A percentile compares a stretch with the other conserved stretches of the same genome.
Conservation (phyloP, 108 stramenopile species). For the Phaeodactylum tricornutum region DNA sequence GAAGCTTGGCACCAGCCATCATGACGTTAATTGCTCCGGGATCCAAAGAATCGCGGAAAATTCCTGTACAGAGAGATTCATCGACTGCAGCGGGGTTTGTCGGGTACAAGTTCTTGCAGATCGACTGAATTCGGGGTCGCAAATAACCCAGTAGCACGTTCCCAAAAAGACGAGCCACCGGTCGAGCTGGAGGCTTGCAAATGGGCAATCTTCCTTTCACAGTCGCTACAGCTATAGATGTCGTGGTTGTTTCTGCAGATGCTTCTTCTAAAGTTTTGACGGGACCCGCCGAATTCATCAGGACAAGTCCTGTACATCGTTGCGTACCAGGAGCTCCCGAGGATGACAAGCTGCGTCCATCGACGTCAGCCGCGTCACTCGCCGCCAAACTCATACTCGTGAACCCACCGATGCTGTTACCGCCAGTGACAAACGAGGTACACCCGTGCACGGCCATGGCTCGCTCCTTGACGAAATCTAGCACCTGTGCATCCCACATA, state of each 20-base stretch:
- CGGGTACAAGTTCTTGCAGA: constrained; percentile 44
- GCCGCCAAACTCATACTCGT: constrained; percentile 43
- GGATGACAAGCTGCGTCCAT: constrained; percentile 4
- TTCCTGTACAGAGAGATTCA: constrained; percentile 15
- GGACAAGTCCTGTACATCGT: constrained; percentile 21
- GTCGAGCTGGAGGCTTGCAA: constrained; percentile 28
- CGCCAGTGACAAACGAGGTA: constrained; percentile 33
- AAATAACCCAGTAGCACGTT: constrained; percentile 29
- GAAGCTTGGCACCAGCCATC: constrained; percentile 40
- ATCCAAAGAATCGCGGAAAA: constrained; percentile 41
- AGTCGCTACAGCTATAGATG: constrained; percentile 19
- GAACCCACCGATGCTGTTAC: constrained; percentile 70
- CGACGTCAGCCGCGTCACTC: constrained; percentile 24
- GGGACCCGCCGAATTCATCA: constrained; percentile 38
- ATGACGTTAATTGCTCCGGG: constrained; percentile 52
- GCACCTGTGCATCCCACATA: constrained; percentile 45
- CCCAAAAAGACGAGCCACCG: constrained; percentile 23
- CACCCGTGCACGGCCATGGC: constrained; percentile 2
- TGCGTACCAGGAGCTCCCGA: constrained; percentile 27
- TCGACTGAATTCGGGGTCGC: constrained; percentile 35
- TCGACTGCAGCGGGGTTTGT: constrained; percentile 35
- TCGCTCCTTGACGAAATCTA: constrained; percentile 46
- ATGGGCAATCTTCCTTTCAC: constrained; percentile 13
- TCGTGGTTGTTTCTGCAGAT: constrained; percentile 1
- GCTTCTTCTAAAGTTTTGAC: constrained; percentile 23